Evolutionary conservation across 495 filamentous ascomycete species (phyloP), one percentile per base, ranked within the genome.

Genomic region (Trichoderma virens): DNA sequence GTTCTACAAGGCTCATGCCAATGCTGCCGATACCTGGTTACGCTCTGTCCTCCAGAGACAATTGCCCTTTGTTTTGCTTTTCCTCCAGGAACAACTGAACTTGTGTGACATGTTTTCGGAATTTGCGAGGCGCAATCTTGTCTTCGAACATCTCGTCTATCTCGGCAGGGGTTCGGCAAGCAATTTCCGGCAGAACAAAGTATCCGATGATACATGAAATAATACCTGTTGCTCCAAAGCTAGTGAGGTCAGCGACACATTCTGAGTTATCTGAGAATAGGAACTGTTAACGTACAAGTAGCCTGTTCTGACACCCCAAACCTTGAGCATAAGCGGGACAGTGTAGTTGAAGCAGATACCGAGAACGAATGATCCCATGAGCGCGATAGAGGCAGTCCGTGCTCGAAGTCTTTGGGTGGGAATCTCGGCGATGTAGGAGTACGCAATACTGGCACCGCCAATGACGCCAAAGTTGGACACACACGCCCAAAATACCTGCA

Each of bases 141-240:
- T 62, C 60, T 18, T 62, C n/a, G 41, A 62, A 77, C 75, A 77
- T 66, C 63, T 77, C 75, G 64, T 76, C 74, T 67, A 77, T 77
- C 59, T 77, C 75, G 41, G 65, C 75, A 13, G 75, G 75, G 31
- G 75, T 77, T 18, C 73, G 69, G 28, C 73, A 66, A 4, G 73
- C 68, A 28, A 76, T 69, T 43, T 77, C 75, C 0, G 75, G 75
- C 38, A 77, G 69, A 43, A 77, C 73, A 62, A 75, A 76, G 72
- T 73, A 77, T n/a, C 73, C 73, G 25, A 77, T 67, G n/a, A 71
- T 39, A 5, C 71, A 70, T 0, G 72, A 61, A 16, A 77, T 41
- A 3, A 68, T 51, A n/a, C 75, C 75, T 0, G 70, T 73, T 20
- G 64, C 72, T 1, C 72, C 73, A 60, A 77, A 77, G 66, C 74